A percentile compares a stretch with the other conserved stretches of the same genome.
These are phyloP conservation scores for Xylaria sp. DNA, from an alignment of 2,329 filamentous ascomycete genomes.

Conservation along the genomic window DNA sequence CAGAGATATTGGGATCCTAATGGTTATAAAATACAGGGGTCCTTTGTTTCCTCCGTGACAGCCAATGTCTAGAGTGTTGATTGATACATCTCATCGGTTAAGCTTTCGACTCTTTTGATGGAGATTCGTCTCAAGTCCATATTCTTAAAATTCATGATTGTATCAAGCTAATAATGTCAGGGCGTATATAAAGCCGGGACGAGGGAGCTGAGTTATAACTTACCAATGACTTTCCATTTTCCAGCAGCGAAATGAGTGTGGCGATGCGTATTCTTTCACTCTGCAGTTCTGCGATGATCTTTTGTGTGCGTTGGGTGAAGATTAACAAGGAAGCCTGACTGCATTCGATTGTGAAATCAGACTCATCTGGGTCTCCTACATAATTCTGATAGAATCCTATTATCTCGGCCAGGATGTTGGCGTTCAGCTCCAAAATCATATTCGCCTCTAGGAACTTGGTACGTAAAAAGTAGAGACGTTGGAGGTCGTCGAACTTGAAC, in stretches of 20 bases:
- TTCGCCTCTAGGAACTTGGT: conserved; percentile 24
- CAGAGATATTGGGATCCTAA: conserved; percentile 21
- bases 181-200: neutral
- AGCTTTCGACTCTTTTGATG: conserved; percentile 2
- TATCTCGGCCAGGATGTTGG: neutral
- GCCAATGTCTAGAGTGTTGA: conserved; percentile 16
- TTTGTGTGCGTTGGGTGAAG: conserved; percentile 1
- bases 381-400: conserved; percentile 7
- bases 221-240: conserved; percentile 23
- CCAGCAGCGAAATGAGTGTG: conserved; percentile 10
- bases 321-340: neutral
- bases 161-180: conserved; percentile 17
- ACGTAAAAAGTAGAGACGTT: conserved; percentile 9
- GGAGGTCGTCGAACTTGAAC: conserved; percentile 25
- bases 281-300: conserved; percentile 5
- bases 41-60: conserved; percentile 13
- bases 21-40: conserved; percentile 27
- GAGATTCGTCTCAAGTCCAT: conserved; percentile 15
- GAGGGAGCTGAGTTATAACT: neutral
- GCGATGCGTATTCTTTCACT: conserved; percentile 12
- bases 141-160: conserved; percentile 15
- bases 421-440: conserved; percentile 20
- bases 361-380: neutral
- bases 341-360: neutral
- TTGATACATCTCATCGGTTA: conserved; percentile 23